Base-by-base conservation (phyloP, 2,329 filamentous ascomycete genomes). In the Westerdykella sp. region DNA sequence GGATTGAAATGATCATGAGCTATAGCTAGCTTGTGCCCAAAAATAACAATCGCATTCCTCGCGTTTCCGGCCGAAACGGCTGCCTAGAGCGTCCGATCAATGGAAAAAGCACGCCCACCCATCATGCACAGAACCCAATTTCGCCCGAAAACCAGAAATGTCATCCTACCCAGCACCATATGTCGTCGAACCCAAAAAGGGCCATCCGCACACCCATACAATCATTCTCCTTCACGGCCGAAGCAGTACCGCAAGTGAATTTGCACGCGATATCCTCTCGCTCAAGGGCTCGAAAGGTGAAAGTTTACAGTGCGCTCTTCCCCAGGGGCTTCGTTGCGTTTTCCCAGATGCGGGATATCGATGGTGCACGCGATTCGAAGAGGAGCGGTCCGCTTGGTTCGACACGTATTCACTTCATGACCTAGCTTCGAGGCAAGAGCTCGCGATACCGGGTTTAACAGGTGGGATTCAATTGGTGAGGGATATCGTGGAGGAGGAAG, bases 221-320 rank as follows among this genome's bases (percentile, higher is more conserved):
- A 46, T 74, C 34, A 71, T 76, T 31, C 63, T 73, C 34, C 66
- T 76, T 10, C 72, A 76, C 39, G 72, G 71, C 5, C 60, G 69
- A 31, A 69, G 69, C 46, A 73, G 69, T 48, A 58, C 50, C 2
- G 62, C 58, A n/a, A 15, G 48, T 1, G 63, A 71, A 22, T 74
- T 73, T 40, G 62, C 66, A 0, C 40, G 36, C 10, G 69, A 74
- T 40, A 52, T 75, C 36, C 69, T 74, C 49, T 37, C 55, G 42
- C 43, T 43, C 16, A 40, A 55, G 32, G 45, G 40, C 22, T 42
- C 46, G 14, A 15, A 21, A 4, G 18, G 18, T 6, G 18, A 21
- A 6, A 21, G 4, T 21, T 6, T 21, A 6, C 18, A 21, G 18
- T 14, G 25, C 25, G 63, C 59, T 3, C 67, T 76, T 1, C 38